These are phyloP conservation scores for Aureobasidium uvarum DNA, from an alignment of 2,329 filamentous ascomycete species.

Conservation along the genomic window DNA sequence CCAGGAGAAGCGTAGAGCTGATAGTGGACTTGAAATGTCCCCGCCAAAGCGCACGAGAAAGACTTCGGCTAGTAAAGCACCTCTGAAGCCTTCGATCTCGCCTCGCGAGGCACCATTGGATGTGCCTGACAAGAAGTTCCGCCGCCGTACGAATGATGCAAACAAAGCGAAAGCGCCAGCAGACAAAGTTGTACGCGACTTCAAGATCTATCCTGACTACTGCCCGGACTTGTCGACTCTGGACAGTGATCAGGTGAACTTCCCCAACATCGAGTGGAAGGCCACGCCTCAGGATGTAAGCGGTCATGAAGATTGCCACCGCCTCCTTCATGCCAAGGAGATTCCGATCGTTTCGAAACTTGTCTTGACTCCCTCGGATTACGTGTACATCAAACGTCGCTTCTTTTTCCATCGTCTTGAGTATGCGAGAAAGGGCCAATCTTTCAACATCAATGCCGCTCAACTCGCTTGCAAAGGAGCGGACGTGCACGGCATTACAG, in stretches of 20 bases:
- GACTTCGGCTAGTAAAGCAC: neutral
- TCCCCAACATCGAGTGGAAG: constrained; percentile 81
- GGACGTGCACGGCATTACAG: constrained; percentile 12
- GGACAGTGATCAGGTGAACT: constrained; percentile 59
- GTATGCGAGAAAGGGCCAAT: constrained; percentile 65
- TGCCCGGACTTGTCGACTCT: constrained; percentile 68
- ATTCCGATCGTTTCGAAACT: constrained; percentile 72
- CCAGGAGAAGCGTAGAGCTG: constrained; percentile 7
- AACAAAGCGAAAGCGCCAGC: constrained; percentile 56
- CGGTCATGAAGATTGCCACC: constrained; percentile 64
- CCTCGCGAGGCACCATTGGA: constrained; percentile 18
- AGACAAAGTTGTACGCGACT: constrained; percentile 77
- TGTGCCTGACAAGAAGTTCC: neutral
- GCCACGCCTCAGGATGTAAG: constrained; percentile 73
- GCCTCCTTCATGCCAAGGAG: constrained; percentile 76
- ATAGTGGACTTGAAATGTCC: constrained; percentile 2
- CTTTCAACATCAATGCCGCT: constrained; percentile 92
- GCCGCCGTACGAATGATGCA: neutral
- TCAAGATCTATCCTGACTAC: constrained; percentile 61
- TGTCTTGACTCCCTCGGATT: constrained; percentile 80
- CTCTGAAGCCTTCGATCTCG: neutral
- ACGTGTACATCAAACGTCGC: constrained; percentile 87
- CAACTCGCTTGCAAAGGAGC: constrained; percentile 82
- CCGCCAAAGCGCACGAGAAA: constrained; percentile 14
- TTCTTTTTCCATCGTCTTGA: constrained; percentile 79